Percentiles rank a stretch among this genome's conserved stretches.
phyloP scores from a whole-genome alignment of 257 asterid species.

The Solanum bukasovii region DNA sequence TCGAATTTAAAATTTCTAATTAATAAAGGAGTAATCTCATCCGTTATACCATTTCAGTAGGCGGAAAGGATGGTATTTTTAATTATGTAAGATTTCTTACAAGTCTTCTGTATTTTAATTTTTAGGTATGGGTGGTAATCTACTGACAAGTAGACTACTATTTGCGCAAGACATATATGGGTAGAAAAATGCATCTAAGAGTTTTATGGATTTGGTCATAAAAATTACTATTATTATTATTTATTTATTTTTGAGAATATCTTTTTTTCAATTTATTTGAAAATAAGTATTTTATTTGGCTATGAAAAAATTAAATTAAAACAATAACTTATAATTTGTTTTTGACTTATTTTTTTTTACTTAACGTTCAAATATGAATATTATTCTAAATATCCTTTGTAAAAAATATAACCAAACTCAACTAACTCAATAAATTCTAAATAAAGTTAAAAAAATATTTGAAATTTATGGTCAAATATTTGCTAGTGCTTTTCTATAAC shows the following conservation, averaged over 20 bases:
- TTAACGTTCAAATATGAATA: background rate
- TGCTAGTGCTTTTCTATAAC: background rate
- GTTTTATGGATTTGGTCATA: background rate
- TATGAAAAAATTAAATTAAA: background rate
- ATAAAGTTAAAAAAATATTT: too few relatives aligned
- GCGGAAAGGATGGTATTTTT: background rate
- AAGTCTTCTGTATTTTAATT: background rate
- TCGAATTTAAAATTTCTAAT: too few relatives aligned
- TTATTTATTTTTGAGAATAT: too few relatives aligned
- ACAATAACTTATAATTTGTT: background rate
- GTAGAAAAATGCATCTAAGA: background rate
- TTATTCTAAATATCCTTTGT: too few relatives aligned
- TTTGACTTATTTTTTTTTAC: background rate
- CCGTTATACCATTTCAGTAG: background rate
- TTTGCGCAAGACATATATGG: background rate
- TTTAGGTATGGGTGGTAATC: constrained; percentile 31
- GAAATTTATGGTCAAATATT: background rate
- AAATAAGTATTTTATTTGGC: background rate
- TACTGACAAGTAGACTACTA: background rate
- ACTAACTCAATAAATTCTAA: background rate
- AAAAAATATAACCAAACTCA: background rate
- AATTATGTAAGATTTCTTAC: background rate
- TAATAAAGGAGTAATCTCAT: fast-evolving
- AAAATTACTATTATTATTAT: too few relatives aligned
- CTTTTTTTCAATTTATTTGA: too few relatives aligned